These are phyloP conservation scores for Tritrichomonas foetus DNA, from an alignment of 208 protist genomes.

Conservation along the genomic window DNA sequence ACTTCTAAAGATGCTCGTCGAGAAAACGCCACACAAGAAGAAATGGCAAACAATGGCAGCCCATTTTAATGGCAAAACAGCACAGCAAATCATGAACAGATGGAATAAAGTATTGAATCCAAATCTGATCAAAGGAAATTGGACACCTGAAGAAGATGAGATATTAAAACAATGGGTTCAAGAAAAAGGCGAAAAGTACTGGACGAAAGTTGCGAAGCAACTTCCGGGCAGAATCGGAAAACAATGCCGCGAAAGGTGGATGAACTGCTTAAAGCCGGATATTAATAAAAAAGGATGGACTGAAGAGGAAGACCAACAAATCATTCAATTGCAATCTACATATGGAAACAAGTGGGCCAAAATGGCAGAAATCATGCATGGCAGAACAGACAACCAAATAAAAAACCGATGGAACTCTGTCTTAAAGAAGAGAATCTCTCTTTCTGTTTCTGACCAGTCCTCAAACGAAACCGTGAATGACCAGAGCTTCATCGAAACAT, in stretches of 20 bases:
- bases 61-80: no score
- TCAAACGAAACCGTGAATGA: no score
- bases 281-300: background rate
- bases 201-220: background rate
- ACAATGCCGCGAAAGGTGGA: background rate
- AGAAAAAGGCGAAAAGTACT: background rate
- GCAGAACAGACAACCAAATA: background rate
- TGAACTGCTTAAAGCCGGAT: background rate
- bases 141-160: background rate
- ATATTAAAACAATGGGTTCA: background rate
- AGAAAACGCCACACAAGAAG: no score
- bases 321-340: background rate
- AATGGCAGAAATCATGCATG: background rate
- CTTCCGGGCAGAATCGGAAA: background rate
- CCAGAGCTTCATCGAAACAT: no score
- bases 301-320: background rate
- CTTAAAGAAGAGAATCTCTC: background rate
- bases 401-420: constrained; percentile 13
- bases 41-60: no score
- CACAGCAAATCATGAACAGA: no score
- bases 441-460: no score
- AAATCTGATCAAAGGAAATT: background rate
- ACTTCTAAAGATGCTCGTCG: no score
- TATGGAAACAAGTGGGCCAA: background rate
- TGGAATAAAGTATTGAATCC: no score